Evolutionary conservation across 345 rosid species (phyloP), one percentile per base, ranked within the genome.

Genomic region (Clausena lansium): DNA sequence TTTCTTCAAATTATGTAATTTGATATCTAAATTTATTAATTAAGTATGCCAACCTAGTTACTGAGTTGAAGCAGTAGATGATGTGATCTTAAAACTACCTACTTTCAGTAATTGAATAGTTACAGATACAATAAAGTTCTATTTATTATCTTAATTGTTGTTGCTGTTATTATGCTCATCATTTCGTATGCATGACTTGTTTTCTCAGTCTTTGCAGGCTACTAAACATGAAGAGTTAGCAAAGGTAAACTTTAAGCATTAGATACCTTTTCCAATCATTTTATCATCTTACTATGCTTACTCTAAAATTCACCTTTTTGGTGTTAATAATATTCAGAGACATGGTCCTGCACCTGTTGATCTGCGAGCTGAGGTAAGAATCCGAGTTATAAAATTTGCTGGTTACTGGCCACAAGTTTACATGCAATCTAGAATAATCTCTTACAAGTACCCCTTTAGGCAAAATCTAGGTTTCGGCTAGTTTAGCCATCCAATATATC

Each of bases 301-400:
- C 71, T 45, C 15, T 73, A 57, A 39, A 73, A 60, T 72, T 55
- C 76, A 78, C 60, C 5, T 36, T 39, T 39, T 75, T 30, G 50
- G 4, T 60, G 14, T 66, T 71, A 33, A 27, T 69, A 4, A n/a
- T 72, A 15, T 78, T 55, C 86, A 91, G 91, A 84, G 63, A 77
- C 84, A 28, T 0, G 76, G 84, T 36, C 73, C 87, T 79, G 57
- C 81, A 73, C 69, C 85, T 13, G 73, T 80, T 38, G 92, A 88
- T 80, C 83, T 84, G 20, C 83, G 95, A 83, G 79, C 84, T 25
- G 93, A 91, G 97, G 98, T 93, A 68, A 87, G 90, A 79, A 73
- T 67, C 19, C 1, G 30, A 38, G 20, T 20, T 36, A 33, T 9
- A 54, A 60, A 35, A n/a, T 35, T 30, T 0, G 9, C 61, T 54